phyloP scores from a whole-genome alignment of 345 rosid species.

The Eucalyptus tenuipes region DNA sequence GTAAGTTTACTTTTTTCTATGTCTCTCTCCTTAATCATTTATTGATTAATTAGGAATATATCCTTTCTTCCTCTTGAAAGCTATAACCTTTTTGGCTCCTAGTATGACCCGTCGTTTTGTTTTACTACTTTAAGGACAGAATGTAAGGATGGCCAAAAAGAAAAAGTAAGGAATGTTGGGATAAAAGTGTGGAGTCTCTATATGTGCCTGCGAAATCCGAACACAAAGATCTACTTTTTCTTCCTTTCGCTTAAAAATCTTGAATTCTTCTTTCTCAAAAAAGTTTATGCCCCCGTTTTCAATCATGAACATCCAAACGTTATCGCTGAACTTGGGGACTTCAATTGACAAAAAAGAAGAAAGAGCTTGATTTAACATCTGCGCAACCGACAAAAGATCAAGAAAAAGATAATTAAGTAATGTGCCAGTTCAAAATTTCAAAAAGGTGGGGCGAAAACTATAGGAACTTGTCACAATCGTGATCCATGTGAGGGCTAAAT shows the following conservation, averaged over 20 bases:
- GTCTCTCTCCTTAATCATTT: neutral
- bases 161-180: neutral
- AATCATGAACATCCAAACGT: neutral
- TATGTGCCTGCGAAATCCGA: neutral
- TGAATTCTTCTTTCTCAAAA: neutral
- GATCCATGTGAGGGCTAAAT: neutral
- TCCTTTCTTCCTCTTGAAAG: neutral
- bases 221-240: neutral
- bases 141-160: neutral
- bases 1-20: slow-evolving; percentile 26
- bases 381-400: neutral
- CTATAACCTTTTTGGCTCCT: neutral
- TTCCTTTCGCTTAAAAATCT: neutral
- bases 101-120: neutral
- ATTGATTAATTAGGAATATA: neutral
- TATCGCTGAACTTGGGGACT: neutral
- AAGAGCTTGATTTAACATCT: neutral
- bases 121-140: neutral
- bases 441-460: neutral
- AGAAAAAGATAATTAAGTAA: neutral
- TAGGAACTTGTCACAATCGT: neutral
- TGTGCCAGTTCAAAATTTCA: neutral
- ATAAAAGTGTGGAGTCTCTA: neutral
- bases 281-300: neutral
- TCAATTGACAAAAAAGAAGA: neutral